Base-by-base conservation (phyloP, 352 stramenopile species). In the Phytophthora chlamydospora region DNA sequence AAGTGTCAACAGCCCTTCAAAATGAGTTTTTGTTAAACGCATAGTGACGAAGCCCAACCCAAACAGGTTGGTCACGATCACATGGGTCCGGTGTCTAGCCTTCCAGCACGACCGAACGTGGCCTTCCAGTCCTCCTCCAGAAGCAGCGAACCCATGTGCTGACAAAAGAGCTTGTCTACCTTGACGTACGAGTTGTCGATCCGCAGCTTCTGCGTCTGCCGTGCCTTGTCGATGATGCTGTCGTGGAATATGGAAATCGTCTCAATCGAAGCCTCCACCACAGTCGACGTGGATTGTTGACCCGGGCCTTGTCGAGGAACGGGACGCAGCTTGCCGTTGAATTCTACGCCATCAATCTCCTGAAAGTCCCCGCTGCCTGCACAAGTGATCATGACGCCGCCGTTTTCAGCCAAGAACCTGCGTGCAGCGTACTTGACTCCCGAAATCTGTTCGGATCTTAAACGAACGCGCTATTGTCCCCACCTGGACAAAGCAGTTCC, bases 171-270 rank as follows among this genome's bases (percentile, higher is more conserved):
- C 35, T 68, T 71, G 46, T 66, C 35, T 14, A 66, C 42, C 24
- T 42, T 63, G 44, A 42, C 49, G 46, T 69, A 61, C 13, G 42
- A 60, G 16, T 65, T 52, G 14, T 49, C 49, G 16, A 70, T 47
- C 21, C 53, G 41, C 14, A 71, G 17, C 1, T 33, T 32, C 27
- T 48, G 44, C 2, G 50, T 67, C 31, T 78, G 57, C 35, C 67
- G 59, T 6, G 36, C n/a, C 29, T 53, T 56, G 58, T 85, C 62
- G 4, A 61, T 48, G n/a, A 81, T 52, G 19, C 76, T 68, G 3
- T 86, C 73, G 35, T 75, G 71, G 10, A 89, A 67, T 34, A 82
- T 57, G 12, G 79, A 75, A 9, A 70, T 59, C 24, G 70, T 75
- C 39, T 76, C 63, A 38, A 77, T 69, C 43, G 62, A 78, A 17